Evolutionary conservation across 805 yeast species (phyloP).

Genomic region (Nakazawaea populi): DNA sequence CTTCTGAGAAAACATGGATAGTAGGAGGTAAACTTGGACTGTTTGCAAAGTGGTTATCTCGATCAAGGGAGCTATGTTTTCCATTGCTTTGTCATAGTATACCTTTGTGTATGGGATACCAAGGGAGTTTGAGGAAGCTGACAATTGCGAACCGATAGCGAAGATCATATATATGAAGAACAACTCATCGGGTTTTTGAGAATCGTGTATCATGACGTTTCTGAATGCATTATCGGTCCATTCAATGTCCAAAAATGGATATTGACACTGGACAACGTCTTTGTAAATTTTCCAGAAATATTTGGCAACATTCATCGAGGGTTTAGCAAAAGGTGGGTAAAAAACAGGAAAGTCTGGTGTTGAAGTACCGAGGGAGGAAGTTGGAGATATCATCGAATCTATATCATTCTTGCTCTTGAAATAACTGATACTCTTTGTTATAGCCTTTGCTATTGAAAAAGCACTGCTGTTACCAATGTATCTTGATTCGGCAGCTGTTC

Average conservation of each 20-base stretch:
- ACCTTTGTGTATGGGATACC: conserved; percentile 17
- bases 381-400: neutral
- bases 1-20: conserved; percentile 27
- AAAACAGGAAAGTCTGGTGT: neutral
- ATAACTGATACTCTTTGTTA: conserved; percentile 19
- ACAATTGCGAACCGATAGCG: conserved; percentile 24
- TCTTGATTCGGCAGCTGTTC: conserved; percentile 23
- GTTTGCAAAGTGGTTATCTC: conserved; percentile 20
- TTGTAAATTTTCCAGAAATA: conserved; percentile 18
- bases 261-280: conserved; percentile 27
- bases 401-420: neutral
- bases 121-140: conserved; percentile 7
- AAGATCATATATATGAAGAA: conserved; percentile 28
- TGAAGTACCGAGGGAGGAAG: neutral
- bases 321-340: conserved; percentile 16
- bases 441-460: conserved; percentile 25
- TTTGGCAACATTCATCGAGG: conserved; percentile 14
- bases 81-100: conserved; percentile 26
- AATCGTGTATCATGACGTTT: conserved; percentile 14
- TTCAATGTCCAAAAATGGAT: conserved; percentile 28
- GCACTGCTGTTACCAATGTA: conserved; percentile 26
- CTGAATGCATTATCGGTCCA: conserved; percentile 17
- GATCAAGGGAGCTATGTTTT: conserved; percentile 17
- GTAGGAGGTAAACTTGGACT: conserved; percentile 26
- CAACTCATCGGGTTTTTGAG: conserved; percentile 13